These are phyloP conservation scores for Parietichytrium sp. DNA, from an alignment of 108 stramenopile genomes.

Conservation along the genomic window DNA sequence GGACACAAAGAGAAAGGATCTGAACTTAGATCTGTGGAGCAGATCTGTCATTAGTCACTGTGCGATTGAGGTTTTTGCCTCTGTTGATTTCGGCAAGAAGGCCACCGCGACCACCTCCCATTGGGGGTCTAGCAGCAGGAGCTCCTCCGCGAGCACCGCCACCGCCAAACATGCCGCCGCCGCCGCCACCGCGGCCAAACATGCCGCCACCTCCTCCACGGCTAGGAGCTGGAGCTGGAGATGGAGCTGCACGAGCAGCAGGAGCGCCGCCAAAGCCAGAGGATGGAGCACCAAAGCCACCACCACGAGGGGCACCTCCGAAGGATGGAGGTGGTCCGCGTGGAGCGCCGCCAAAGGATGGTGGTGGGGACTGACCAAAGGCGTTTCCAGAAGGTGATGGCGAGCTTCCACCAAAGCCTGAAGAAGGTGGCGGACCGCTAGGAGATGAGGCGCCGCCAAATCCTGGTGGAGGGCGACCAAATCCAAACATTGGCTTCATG, in stretches of 20 bases:
- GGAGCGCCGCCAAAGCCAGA: not conserved
- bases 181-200: too few relatives aligned
- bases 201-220: not conserved
- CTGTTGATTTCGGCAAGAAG: conserved; percentile 6
- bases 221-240: not conserved
- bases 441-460: too few relatives aligned
- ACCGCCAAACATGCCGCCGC: too few relatives aligned
- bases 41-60: not conserved
- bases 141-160: too few relatives aligned
- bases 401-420: not conserved
- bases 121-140: not conserved
- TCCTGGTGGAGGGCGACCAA: not conserved
- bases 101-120: conserved; percentile 31
- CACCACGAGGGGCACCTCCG: not conserved
- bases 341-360: not conserved
- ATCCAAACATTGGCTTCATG: not conserved
- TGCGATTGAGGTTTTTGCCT: not conserved
- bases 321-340: not conserved
- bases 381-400: not conserved
- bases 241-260: not conserved
- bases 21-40: not conserved
- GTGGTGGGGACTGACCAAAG: not conserved
- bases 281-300: not conserved
- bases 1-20: too few relatives aligned
- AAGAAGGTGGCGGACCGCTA: not conserved